Evolutionary conservation across 2,329 filamentous ascomycete genomes (phyloP), one percentile per base, ranked within the genome.

Genomic region (Lecanicillium sp.): DNA sequence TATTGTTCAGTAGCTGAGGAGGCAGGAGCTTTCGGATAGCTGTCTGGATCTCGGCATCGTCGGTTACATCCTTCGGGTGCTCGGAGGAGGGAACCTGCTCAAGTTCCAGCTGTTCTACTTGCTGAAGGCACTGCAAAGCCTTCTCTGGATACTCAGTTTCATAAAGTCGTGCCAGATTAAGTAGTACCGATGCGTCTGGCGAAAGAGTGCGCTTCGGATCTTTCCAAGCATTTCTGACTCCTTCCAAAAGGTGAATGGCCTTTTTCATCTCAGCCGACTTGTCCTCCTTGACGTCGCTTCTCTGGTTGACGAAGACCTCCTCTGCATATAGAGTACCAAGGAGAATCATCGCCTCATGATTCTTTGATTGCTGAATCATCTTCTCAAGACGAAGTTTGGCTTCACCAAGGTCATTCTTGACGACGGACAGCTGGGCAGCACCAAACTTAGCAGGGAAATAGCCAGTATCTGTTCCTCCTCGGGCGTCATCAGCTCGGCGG

Each of bases 381-480:
- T 95, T 96, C 59, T 98, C 92, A 17, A 98, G 69, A 17, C 86
- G 79, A 52, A 96, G 84, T 59, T 97, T 97, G 18, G 92, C 92
- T 44, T 92, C 89, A 42, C 89, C 87, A 22, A 87, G 75, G 54
- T 97, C 89, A 46, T 84, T 81, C 60, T 83, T 85, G 39, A 89
- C 59, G 17, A 95, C 85, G 28, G 87, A 84, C 51, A 97, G 77
- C 63, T 98, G 92, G 2, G 92, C 89, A 15, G 82, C 77, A 40
- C 92, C 94, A 55, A 98, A 94, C 57, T 97, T 97, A 36, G 92
- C 92, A 0, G 94, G 92, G 35, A 96, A 69, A 52, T 87, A 96
- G 32, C 92, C 90, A 46, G 81, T 83, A 46, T 97, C 90, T n/a
- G 84, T 74, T 30, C 89, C 90, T 52, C 90, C 90, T 50, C 92